Percentiles rank a stretch among this genome's conserved stretches.
Conservation (phyloP, 345 rosid species). For the Cochlearia excelsa region DNA sequence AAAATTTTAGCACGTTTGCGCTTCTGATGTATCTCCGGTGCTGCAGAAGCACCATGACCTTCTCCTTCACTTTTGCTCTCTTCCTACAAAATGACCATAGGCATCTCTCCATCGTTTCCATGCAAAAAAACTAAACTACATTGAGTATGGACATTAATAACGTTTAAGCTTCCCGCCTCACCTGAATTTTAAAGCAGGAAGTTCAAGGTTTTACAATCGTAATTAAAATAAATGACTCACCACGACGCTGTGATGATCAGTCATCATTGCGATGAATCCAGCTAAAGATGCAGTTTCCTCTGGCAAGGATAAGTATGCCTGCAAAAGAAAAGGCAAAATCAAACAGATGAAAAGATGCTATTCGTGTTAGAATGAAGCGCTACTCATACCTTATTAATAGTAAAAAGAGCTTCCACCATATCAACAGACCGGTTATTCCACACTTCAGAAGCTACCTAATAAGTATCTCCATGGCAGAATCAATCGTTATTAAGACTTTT, state of each 20-base stretch:
- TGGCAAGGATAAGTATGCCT: constrained; percentile 95
- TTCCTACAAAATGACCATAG: constrained; percentile 46
- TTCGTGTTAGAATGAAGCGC: too few species aligned
- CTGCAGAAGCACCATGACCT: constrained; percentile 48
- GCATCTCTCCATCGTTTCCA: constrained; percentile 6
- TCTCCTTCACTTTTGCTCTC: constrained; percentile 72
- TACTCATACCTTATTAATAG: constrained; percentile 63
- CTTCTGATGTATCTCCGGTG: constrained; percentile 48
- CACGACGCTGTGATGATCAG: constrained; percentile 79
- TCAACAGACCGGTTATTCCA: constrained; percentile 69
- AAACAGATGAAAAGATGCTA: not conserved
- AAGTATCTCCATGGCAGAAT: constrained; percentile 16
- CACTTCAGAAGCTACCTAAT: constrained; percentile 56
- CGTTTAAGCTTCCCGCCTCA: constrained; percentile 12
- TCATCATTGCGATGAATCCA: constrained; percentile 97
- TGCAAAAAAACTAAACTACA: not conserved
- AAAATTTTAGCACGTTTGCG: constrained; percentile 52
- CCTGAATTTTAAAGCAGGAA: constrained; percentile 6
- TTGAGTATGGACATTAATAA: constrained; percentile 1
- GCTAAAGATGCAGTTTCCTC: constrained; percentile 88
- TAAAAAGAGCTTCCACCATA: constrained; percentile 87
- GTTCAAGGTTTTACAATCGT: not conserved
- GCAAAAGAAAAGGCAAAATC: constrained; percentile 29
- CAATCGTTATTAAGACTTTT: not conserved
- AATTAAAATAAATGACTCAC: constrained; percentile 41